Evolutionary conservation across 1,284 basidiomycete genomes (phyloP).

Genomic region (Xerocomus amazonicus): DNA sequence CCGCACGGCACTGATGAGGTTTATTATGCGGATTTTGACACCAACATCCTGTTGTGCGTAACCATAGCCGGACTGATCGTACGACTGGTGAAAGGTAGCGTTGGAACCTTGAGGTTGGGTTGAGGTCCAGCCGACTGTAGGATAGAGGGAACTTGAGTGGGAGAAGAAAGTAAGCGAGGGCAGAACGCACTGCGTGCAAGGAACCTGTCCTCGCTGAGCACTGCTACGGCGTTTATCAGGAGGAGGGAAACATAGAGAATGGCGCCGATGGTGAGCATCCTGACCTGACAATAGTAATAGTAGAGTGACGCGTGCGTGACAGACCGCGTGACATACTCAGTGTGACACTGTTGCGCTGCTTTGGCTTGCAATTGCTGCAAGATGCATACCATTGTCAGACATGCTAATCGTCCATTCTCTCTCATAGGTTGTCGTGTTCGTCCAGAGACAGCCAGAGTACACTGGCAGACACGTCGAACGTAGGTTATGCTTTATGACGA

Average conservation of each 20-base stretch:
- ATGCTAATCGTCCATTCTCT: no score
- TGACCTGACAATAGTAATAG: slow-evolving; percentile 21
- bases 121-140: slow-evolving; percentile 89
- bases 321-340: slow-evolving; percentile 14
- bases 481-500: slow-evolving; percentile 25
- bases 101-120: slow-evolving; percentile 54
- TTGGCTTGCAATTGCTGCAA: no score
- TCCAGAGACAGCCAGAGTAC: slow-evolving; percentile 26
- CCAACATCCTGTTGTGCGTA: slow-evolving; percentile 56
- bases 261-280: slow-evolving; percentile 56
- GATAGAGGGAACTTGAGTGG: slow-evolving; percentile 10
- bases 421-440: slow-evolving; percentile 8
- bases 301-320: slow-evolving; percentile 20
- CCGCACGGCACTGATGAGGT: slow-evolving; percentile 90
- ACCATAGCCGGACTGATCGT: slow-evolving; percentile 62
- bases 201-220: slow-evolving; percentile 94
- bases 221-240: slow-evolving; percentile 89
- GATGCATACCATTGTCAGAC: no score
- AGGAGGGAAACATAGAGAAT: slow-evolving; percentile 75
- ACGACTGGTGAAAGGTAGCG: slow-evolving; percentile 58
- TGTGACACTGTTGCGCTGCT: slow-evolving; percentile 16
- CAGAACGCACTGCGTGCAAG: slow-evolving; percentile 78
- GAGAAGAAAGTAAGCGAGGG: slow-evolving; percentile 2
- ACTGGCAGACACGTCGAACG: slow-evolving; percentile 41
- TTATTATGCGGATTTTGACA: slow-evolving; percentile 84